Evolutionary conservation across 169 alveolate species (phyloP).

Genomic region (Plasmodium yoelii): DNA sequence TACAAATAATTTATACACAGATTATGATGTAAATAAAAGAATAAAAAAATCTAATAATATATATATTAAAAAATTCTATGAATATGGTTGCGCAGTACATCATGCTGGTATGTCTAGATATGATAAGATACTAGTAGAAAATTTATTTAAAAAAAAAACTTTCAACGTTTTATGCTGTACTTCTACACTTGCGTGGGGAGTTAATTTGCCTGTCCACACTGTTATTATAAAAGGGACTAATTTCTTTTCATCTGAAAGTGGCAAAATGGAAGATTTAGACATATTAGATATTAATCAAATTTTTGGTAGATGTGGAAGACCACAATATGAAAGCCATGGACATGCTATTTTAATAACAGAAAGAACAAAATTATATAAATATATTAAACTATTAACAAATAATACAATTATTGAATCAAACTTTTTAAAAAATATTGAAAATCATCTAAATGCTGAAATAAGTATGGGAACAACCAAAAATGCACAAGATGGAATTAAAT

Average conservation of each 20-base stretch:
- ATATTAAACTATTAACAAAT: conserved; percentile 83
- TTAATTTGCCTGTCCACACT: conserved; percentile 99
- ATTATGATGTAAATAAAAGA: conserved; percentile 50
- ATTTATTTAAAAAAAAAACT: conserved; percentile 96
- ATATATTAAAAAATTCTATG: conserved; percentile 86
- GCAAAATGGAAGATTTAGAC: conserved; percentile 96
- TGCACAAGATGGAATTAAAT: conserved; percentile 93
- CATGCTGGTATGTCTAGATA: conserved; percentile 99
- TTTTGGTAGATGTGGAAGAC: conserved; percentile 99
- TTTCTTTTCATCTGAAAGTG: conserved; percentile 96
- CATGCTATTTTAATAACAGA: conserved; percentile 88
- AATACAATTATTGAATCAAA: conserved; percentile 83
- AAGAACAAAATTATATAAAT: conserved; percentile 80
- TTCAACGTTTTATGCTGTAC: conserved; percentile 97
- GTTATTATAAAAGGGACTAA: conserved; percentile 99
- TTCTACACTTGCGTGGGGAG: conserved; percentile 99
- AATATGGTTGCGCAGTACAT: conserved; percentile 98
- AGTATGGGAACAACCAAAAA: conserved; percentile 93
- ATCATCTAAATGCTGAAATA: conserved; percentile 96
- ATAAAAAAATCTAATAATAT: conserved; percentile 52
- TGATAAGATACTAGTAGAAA: conserved; percentile 97
- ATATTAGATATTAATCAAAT: conserved; percentile 98
- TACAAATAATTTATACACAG: conserved; percentile 72
- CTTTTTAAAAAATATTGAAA: conserved; percentile 82
- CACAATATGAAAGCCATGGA: conserved; percentile 98